Conservation (phyloP, 352 stramenopile species). For the Thraustotheca clavata region DNA sequence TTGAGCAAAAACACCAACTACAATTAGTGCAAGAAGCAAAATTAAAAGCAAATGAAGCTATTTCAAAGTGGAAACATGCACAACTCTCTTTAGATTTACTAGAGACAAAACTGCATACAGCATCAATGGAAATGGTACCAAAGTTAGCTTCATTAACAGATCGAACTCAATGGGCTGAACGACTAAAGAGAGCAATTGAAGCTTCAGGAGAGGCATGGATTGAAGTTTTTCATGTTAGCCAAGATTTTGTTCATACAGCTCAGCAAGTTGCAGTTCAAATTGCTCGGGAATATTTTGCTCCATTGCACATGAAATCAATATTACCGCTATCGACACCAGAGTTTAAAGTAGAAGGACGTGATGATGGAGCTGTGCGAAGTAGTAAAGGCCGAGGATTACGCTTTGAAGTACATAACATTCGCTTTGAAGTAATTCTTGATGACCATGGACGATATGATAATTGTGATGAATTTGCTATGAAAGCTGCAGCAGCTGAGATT, state of each 20-base stretch:
- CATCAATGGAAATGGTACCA: not conserved
- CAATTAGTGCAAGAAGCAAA: slow-evolving; percentile 28
- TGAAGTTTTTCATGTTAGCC: slow-evolving; percentile 73
- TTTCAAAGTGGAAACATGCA: slow-evolving; percentile 64
- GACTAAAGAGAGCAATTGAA: slow-evolving; percentile 52
- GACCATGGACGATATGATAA: slow-evolving; percentile 88
- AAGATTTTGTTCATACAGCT: slow-evolving; percentile 83
- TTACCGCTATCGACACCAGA: slow-evolving; percentile 33
- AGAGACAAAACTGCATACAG: slow-evolving; percentile 34
- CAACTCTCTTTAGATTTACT: slow-evolving; percentile 55
- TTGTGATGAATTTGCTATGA: slow-evolving; percentile 82
- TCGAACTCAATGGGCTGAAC: slow-evolving; percentile 52
- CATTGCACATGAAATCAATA: slow-evolving; percentile 71
- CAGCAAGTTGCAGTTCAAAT: slow-evolving; percentile 60
- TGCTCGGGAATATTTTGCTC: slow-evolving; percentile 70
- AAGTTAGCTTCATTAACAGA: slow-evolving; percentile 27
- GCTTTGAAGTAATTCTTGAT: slow-evolving; percentile 85
- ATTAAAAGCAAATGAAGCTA: slow-evolving; percentile 42
- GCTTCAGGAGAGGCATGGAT: slow-evolving; percentile 54
- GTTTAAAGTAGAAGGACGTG: slow-evolving; percentile 54
- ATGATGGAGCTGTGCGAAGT: slow-evolving; percentile 43
- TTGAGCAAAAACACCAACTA: not conserved
- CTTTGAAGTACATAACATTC: slow-evolving; percentile 83
- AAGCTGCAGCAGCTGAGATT: slow-evolving; percentile 72
- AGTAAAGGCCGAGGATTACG: slow-evolving; percentile 39